These are phyloP conservation scores for Stereum hirsutum DNA, from an alignment of 1,284 basidiomycete genomes.

Conservation along the genomic window DNA sequence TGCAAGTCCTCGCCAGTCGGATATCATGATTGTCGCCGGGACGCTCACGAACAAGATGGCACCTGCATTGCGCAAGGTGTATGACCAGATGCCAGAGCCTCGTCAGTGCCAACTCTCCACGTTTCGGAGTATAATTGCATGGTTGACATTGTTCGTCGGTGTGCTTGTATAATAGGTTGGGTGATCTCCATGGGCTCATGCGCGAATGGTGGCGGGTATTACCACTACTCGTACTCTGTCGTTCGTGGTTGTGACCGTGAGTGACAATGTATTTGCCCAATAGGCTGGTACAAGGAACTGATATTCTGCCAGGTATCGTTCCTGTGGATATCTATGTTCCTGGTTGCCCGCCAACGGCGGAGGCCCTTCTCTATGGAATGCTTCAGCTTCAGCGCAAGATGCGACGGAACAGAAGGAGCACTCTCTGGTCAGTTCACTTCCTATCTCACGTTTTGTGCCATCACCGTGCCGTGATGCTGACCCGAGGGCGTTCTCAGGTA, in stretches of 20 bases:
- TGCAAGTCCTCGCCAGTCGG: constrained; percentile 94
- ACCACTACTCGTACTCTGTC: constrained; percentile 98
- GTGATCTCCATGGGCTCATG: constrained; percentile 99
- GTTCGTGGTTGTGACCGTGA: constrained; percentile 97
- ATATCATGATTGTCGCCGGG: constrained; percentile 99
- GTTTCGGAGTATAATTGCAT: constrained; percentile 11
- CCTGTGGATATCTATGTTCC: constrained; percentile 98
- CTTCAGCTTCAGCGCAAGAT: constrained; percentile 97
- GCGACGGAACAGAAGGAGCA: constrained; percentile 82
- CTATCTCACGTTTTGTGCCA: no score
- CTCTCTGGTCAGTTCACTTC: constrained; percentile 67
- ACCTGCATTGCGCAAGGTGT: constrained; percentile 89
- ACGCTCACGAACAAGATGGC: constrained; percentile 99
- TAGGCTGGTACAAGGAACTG: constrained; percentile 1
- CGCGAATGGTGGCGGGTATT: constrained; percentile 98
- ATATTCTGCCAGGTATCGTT: constrained; percentile 62
- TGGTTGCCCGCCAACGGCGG: constrained; percentile 90
- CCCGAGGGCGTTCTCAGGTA: constrained; percentile 28
- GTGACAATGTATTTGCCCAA: constrained; percentile 18
- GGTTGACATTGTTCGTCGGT: constrained; percentile 3
- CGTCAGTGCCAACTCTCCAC: constrained; percentile 33
- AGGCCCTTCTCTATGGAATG: constrained; percentile 92
- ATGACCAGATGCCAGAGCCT: constrained; percentile 96
- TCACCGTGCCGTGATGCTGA: no score
- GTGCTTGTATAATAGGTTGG: constrained; percentile 58